phyloP scores from a whole-genome alignment of 495 filamentous ascomycete genomes.

The Tuber umbilicatum region DNA sequence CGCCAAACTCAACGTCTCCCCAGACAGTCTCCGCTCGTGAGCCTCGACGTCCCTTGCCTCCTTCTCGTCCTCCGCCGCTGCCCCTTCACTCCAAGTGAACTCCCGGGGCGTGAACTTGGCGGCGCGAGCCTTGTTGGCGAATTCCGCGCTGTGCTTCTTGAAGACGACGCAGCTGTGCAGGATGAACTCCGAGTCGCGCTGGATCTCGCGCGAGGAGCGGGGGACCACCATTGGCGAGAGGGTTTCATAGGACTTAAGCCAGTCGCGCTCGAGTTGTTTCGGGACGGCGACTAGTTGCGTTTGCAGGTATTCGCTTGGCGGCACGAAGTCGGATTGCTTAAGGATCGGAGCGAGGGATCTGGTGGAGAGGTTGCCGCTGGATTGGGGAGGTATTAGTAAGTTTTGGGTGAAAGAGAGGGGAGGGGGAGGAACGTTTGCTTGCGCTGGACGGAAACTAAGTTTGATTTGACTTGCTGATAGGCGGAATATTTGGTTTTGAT shows the following conservation, averaged over 20 bases:
- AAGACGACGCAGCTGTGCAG: constrained; percentile 86
- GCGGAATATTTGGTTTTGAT: constrained; percentile 87
- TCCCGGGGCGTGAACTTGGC: constrained; percentile 90
- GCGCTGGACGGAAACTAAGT: constrained; percentile 68
- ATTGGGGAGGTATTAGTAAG: constrained; percentile 56
- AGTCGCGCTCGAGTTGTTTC: constrained; percentile 69
- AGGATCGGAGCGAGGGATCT: constrained; percentile 86
- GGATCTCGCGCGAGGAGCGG: constrained; percentile 68
- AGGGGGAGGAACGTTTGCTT: constrained; percentile 88
- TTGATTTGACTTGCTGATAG: constrained; percentile 84
- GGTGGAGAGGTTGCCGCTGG: constrained; percentile 85
- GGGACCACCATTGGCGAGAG: constrained; percentile 77
- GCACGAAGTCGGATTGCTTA: constrained; percentile 67
- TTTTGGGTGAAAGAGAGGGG: constrained; percentile 71
- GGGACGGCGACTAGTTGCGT: constrained; percentile 90
- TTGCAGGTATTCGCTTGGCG: constrained; percentile 91
- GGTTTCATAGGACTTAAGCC: constrained; percentile 81
- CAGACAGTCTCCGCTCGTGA: constrained; percentile 81
- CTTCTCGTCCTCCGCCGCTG: constrained; percentile 74
- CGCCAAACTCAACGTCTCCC: constrained; percentile 78
- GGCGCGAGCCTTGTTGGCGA: constrained; percentile 80
- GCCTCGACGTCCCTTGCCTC: constrained; percentile 72
- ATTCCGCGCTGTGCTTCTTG: constrained; percentile 80
- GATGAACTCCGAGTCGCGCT: constrained; percentile 77
- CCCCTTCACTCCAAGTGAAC: constrained; percentile 84